Evolutionary conservation across 75 land plant genomes (phyloP).

Genomic region (Sequoiadendron giganteum): DNA sequence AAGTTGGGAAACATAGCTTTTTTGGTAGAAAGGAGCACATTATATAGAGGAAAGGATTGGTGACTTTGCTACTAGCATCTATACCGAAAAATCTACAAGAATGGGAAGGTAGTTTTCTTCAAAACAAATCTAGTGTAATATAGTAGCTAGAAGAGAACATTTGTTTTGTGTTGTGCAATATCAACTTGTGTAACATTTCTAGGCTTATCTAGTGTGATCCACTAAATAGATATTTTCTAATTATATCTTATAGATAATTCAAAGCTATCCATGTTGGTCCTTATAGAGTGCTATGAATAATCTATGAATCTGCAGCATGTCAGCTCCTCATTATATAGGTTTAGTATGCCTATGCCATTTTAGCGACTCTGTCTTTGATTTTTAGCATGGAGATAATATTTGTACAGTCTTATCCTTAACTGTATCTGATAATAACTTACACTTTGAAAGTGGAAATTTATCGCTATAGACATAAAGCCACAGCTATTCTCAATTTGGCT

Average conservation of each 20-base stretch:
- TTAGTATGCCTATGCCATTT: neutral
- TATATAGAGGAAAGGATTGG: neutral
- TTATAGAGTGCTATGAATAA: neutral
- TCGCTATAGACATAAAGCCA: no score
- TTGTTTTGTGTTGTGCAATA: neutral
- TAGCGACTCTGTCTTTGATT: neutral
- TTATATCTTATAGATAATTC: neutral
- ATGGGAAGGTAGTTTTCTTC: neutral
- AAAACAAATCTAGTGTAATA: neutral
- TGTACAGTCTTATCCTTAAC: neutral
- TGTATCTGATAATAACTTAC: neutral
- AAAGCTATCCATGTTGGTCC: neutral
- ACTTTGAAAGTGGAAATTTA: no score
- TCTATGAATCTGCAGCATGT: conserved; percentile 2
- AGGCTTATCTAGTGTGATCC: neutral
- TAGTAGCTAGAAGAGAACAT: neutral
- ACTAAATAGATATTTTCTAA: neutral
- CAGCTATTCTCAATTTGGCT: no score
- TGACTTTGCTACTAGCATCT: neutral
- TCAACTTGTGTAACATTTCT: neutral
- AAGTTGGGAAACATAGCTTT: neutral
- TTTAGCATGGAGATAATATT: neutral
- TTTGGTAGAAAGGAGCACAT: neutral
- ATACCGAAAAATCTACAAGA: neutral
- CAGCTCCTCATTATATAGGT: neutral